phyloP scores from a whole-genome alignment of 176 grass and related monocot genomes.

The Juncus inflexus region DNA sequence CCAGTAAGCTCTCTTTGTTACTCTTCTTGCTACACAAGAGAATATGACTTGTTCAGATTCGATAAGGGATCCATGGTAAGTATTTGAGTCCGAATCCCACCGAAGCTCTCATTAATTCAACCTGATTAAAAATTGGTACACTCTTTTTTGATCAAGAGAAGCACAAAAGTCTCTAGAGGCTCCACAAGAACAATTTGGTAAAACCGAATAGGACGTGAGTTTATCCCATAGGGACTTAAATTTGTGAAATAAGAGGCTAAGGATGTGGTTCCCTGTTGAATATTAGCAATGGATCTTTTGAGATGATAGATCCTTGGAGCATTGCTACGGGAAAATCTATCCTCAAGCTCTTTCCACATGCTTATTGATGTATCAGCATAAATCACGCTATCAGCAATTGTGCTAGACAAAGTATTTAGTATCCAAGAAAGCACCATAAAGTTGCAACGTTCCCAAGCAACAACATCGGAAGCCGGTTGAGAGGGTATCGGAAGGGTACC shows the following conservation, averaged over 20 bases:
- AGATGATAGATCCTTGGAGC: background rate
- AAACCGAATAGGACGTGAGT: background rate
- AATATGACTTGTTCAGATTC: background rate
- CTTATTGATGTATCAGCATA: background rate
- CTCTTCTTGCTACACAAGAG: background rate
- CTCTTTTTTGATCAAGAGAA: background rate
- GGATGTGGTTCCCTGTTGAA: background rate
- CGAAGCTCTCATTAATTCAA: background rate
- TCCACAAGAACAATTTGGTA: background rate
- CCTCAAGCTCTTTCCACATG: background rate
- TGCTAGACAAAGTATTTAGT: background rate
- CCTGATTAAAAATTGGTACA: background rate
- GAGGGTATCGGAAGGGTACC: background rate
- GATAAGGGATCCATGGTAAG: background rate
- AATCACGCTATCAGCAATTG: background rate
- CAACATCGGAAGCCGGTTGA: background rate
- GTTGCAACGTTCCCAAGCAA: background rate
- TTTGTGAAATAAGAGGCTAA: background rate
- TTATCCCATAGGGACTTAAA: background rate
- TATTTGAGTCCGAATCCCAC: background rate
- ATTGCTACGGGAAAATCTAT: background rate
- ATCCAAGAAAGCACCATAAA: background rate
- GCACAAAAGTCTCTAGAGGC: background rate
- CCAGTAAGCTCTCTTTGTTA: background rate
- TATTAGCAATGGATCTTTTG: background rate